Percentiles rank a stretch among this genome's conserved stretches.
These are phyloP conservation scores for Irpex lacteus DNA, from an alignment of 1,284 basidiomycete species.

Conservation along the genomic window DNA sequence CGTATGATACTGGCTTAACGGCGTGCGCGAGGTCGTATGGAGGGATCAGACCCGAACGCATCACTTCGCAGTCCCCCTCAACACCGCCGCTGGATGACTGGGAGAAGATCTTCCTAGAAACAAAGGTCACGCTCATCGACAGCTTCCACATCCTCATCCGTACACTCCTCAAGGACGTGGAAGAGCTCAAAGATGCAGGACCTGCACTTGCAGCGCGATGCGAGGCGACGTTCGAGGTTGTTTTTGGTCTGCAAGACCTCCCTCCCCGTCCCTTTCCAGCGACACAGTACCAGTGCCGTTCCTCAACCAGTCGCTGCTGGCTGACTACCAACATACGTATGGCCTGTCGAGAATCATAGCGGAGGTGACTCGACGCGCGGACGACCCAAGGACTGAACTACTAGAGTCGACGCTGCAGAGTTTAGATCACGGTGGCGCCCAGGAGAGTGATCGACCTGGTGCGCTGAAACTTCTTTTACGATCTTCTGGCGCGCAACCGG, in stretches of 20 bases:
- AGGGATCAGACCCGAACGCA: slow-evolving; percentile 38
- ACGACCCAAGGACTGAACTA: slow-evolving; percentile 55
- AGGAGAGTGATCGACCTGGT: slow-evolving; percentile 40
- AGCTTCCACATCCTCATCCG: slow-evolving; percentile 58
- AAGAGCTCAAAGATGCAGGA: slow-evolving; percentile 34
- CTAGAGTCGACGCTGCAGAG: slow-evolving; percentile 49
- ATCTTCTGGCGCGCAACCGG: slow-evolving; percentile 52
- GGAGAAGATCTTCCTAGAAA: slow-evolving; percentile 65
- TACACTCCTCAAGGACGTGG: slow-evolving; percentile 47
- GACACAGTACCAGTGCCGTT: slow-evolving; percentile 44
- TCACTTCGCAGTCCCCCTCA: slow-evolving; percentile 12
- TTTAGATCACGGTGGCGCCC: slow-evolving; percentile 25
- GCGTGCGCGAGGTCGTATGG: slow-evolving; percentile 59
- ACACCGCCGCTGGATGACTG: slow-evolving; percentile 52
- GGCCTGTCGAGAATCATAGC: slow-evolving; percentile 49
- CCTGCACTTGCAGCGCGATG: slow-evolving; percentile 40
- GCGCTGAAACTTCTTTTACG: slow-evolving; percentile 58
- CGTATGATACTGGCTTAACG: slow-evolving; percentile 56
- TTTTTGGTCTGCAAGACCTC: slow-evolving; percentile 56
- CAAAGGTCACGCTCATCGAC: slow-evolving; percentile 70
- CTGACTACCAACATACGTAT: slow-evolving; percentile 70
- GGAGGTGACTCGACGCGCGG: slow-evolving; percentile 43
- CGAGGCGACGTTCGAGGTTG: slow-evolving; percentile 52
- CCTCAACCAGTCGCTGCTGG: slow-evolving; percentile 60
- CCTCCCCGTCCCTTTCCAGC: slow-evolving; percentile 23